A percentile compares a stretch with the other conserved stretches of the same genome.
These are phyloP conservation scores for Zoysia matrella DNA, from an alignment of 202 grass and related monocot genomes.

Conservation along the genomic window DNA sequence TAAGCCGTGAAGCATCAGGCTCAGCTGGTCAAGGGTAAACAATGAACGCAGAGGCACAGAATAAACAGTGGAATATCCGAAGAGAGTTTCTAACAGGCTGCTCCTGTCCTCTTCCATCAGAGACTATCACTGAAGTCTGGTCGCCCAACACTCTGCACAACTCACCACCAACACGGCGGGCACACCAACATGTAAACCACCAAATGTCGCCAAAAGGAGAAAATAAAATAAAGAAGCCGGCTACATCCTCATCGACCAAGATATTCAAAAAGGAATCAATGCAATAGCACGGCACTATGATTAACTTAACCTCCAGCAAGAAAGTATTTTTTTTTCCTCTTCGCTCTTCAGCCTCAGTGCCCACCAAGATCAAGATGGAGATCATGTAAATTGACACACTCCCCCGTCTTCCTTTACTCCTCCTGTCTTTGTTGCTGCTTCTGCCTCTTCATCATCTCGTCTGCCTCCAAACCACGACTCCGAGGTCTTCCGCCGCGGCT, in stretches of 20 bases:
- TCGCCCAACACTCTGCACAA: constrained; percentile 38
- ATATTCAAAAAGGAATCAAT: constrained; percentile 54
- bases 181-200: constrained; percentile 27
- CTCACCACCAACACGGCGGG: background rate
- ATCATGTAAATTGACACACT: background rate
- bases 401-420: background rate
- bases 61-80: no score
- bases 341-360: background rate
- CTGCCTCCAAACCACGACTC: background rate
- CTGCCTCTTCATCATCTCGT: no score
- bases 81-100: background rate
- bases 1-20: no score
- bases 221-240: constrained; percentile 3
- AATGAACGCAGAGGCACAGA: background rate
- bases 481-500: background rate
- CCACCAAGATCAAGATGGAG: no score
- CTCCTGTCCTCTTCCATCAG: constrained; percentile 20
- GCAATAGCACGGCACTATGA: constrained; percentile 20
- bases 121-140: constrained; percentile 14
- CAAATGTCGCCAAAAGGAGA: background rate
- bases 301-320: background rate
- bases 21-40: background rate
- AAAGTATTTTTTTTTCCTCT: background rate
- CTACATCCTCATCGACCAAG: constrained; percentile 18
- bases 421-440: background rate